These are phyloP conservation scores for Phyllosticta citrichinensis DNA, from an alignment of 2,329 filamentous ascomycete genomes.

Conservation along the genomic window DNA sequence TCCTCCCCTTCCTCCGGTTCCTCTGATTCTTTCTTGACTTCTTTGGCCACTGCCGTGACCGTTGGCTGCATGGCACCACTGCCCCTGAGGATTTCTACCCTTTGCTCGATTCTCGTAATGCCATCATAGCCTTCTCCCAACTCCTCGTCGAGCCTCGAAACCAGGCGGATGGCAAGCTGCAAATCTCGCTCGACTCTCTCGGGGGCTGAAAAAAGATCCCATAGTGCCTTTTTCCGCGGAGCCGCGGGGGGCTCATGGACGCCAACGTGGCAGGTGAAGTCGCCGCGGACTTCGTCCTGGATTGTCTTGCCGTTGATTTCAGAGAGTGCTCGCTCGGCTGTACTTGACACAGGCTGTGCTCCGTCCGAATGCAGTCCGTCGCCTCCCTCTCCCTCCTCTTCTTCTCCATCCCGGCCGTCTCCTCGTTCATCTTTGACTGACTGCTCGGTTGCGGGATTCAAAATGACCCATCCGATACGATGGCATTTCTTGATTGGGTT, in stretches of 20 bases:
- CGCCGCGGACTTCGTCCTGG: slow-evolving; percentile 82
- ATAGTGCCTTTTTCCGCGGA: slow-evolving; percentile 86
- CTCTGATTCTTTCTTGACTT: slow-evolving; percentile 53
- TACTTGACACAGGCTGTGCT: slow-evolving; percentile 31
- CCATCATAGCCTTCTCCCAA: slow-evolving; percentile 70
- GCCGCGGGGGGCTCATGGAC: slow-evolving; percentile 83
- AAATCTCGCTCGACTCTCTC: slow-evolving; percentile 90
- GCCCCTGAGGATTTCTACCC: slow-evolving; percentile 68
- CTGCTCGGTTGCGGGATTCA: slow-evolving; percentile 68
- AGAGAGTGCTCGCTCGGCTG: slow-evolving; percentile 78
- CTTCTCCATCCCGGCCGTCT: slow-evolving; percentile 62
- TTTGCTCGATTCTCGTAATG: slow-evolving; percentile 70
- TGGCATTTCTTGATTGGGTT: slow-evolving; percentile 97
- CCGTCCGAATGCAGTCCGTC: slow-evolving; percentile 14
- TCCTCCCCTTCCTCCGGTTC: slow-evolving; percentile 69
- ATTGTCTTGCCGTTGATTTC: slow-evolving; percentile 98
- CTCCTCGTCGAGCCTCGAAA: slow-evolving; percentile 76
- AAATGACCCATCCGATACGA: slow-evolving; percentile 96
- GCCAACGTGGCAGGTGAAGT: slow-evolving; percentile 95
- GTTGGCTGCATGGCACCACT: slow-evolving; percentile 68
- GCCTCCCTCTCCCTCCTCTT: slow-evolving; percentile 48
- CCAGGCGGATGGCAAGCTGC: slow-evolving; percentile 68
- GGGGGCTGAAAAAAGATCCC: slow-evolving; percentile 91
- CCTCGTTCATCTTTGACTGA: slow-evolving; percentile 55
- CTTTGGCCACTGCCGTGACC: slow-evolving; percentile 44